Evolutionary conservation across 1,284 basidiomycete genomes (phyloP).

Genomic region (Vanrija sp.): DNA sequence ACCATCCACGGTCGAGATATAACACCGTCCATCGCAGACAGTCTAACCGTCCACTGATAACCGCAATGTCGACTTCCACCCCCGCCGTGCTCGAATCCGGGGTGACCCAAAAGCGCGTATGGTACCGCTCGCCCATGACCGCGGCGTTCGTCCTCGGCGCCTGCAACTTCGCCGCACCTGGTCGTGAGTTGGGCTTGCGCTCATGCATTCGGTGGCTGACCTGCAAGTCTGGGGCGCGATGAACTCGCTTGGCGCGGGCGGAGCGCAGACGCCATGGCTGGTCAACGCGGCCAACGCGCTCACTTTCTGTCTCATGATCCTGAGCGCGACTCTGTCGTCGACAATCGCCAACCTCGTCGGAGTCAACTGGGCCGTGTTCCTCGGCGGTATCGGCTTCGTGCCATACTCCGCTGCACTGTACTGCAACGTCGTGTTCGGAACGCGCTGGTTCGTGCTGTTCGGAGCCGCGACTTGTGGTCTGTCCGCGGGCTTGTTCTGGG

Average conservation of each 20-base stretch:
- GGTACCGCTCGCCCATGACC: slow-evolving; percentile 4
- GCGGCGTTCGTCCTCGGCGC: slow-evolving; percentile 15
- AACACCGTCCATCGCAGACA: too few species aligned
- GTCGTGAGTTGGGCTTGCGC: not conserved
- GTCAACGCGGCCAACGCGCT: slow-evolving; percentile 43
- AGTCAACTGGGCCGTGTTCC: slow-evolving; percentile 5
- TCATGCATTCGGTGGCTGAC: not conserved
- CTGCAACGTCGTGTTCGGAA: slow-evolving; percentile 25
- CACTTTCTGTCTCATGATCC: slow-evolving; percentile 38
- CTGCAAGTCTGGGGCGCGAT: slow-evolving; percentile 40
- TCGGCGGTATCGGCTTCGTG: slow-evolving; percentile 26
- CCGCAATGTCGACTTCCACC: too few species aligned
- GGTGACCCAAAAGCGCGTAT: not conserved
- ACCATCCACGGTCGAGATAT: too few species aligned
- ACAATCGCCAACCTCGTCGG: slow-evolving; percentile 5
- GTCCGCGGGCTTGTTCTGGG: slow-evolving; percentile 40
- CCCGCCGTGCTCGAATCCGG: too few species aligned
- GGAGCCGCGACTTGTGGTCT: slow-evolving; percentile 33
- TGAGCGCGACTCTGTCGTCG: slow-evolving; percentile 6
- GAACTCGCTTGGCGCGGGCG: slow-evolving; percentile 41
- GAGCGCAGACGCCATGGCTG: slow-evolving; percentile 25
- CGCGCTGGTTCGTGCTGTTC: slow-evolving; percentile 32
- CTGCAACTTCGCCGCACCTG: slow-evolving; percentile 20
- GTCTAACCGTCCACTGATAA: too few species aligned
- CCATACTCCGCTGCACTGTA: slow-evolving; percentile 40